Conservation (phyloP, 2,329 filamentous ascomycete genomes). For the Stagonosporopsis rhizophila region DNA sequence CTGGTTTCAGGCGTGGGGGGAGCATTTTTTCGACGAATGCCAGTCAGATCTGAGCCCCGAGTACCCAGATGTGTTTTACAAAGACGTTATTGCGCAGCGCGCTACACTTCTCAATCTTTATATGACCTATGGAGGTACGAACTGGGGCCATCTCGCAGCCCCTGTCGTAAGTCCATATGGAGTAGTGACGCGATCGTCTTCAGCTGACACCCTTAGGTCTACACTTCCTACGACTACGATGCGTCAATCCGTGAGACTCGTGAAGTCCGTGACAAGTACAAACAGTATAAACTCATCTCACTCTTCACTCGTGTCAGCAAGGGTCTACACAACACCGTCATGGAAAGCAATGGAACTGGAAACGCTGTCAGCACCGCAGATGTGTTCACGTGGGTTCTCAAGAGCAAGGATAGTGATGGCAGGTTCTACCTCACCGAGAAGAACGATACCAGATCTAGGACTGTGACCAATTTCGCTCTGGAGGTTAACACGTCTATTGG, state of each 20-base stretch:
- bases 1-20: slow-evolving; percentile 62
- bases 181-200: not conserved
- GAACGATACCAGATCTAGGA: slow-evolving; percentile 53
- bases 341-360: slow-evolving; percentile 63
- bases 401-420: slow-evolving; percentile 58
- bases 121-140: slow-evolving; percentile 63
- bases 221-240: slow-evolving; percentile 56
- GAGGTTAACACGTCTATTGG: slow-evolving; percentile 58
- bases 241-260: slow-evolving; percentile 63
- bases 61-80: slow-evolving; percentile 64
- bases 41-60: slow-evolving; percentile 54
- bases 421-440: slow-evolving; percentile 62
- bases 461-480: slow-evolving; percentile 56
- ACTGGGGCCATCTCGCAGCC: slow-evolving; percentile 60
- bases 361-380: slow-evolving; percentile 51
- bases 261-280: slow-evolving; percentile 60
- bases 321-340: slow-evolving; percentile 60
- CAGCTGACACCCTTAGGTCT: slow-evolving; percentile 46
- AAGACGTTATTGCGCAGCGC: slow-evolving; percentile 61
- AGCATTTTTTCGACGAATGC: slow-evolving; percentile 61
- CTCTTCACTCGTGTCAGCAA: slow-evolving; percentile 62
- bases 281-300: slow-evolving; percentile 62
- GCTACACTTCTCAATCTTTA: slow-evolving; percentile 60
- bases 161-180: slow-evolving; percentile 31
- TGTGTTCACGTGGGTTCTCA: slow-evolving; percentile 61